A percentile compares a stretch with the other conserved stretches of the same genome.
Evolutionary conservation across 331 rosid genomes (phyloP).

Genomic region (Pyrus hybrid): DNA sequence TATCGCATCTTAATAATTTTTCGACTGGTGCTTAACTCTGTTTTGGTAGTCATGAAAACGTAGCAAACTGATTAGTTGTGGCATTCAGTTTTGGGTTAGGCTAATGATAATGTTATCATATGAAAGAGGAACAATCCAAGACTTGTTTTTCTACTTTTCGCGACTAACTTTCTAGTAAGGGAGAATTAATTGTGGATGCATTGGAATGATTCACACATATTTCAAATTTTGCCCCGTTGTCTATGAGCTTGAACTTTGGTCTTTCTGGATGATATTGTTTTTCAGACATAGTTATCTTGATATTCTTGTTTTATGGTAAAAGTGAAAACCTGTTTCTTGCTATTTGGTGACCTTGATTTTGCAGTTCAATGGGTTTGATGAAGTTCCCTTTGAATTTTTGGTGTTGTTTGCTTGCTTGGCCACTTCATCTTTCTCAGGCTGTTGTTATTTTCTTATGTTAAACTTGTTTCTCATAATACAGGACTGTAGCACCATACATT

Average conservation of each 20-base stretch:
- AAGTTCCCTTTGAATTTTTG: slow-evolving; percentile 2
- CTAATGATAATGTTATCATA: neutral
- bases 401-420: neutral
- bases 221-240: too few species aligned
- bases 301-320: neutral
- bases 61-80: neutral
- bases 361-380: neutral
- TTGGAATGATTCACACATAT: neutral
- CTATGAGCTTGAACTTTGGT: neutral
- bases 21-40: neutral
- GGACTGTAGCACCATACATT: neutral
- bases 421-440: slow-evolving; percentile 1
- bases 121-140: neutral
- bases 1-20: neutral
- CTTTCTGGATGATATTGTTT: neutral
- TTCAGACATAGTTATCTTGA: neutral
- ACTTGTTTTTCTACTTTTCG: neutral
- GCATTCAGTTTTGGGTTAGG: neutral
- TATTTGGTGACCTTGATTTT: neutral
- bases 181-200: neutral
- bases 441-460: neutral
- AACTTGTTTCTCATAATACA: neutral
- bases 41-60: neutral
- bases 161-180: neutral
- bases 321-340: neutral